Conservation (phyloP, 768 basidiomycete genomes). For the Lactarius sanguifluus region DNA sequence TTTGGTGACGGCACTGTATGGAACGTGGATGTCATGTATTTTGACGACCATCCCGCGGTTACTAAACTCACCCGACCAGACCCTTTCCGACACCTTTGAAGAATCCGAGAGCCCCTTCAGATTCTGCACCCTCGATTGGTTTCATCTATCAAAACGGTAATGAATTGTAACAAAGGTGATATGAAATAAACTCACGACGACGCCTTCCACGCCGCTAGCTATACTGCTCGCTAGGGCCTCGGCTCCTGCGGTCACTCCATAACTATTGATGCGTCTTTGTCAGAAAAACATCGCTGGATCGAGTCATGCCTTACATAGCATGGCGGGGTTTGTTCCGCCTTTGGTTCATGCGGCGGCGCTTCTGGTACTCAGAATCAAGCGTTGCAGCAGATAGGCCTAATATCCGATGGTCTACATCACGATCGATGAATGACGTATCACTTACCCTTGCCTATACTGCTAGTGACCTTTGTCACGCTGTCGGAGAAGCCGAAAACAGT, state of each 20-base stretch:
- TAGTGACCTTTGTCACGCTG: conserved; percentile 96
- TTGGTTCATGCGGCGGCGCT: conserved; percentile 81
- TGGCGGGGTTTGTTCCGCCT: conserved; percentile 94
- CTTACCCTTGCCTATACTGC: conserved; percentile 94
- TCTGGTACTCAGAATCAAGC: conserved; percentile 94
- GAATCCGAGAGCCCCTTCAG: conserved; percentile 92
- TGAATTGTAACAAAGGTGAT: not conserved
- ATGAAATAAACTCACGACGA: conserved; percentile 58
- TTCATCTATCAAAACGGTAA: conserved; percentile 63
- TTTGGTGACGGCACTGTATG: conserved; percentile 84
- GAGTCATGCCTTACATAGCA: conserved; percentile 64
- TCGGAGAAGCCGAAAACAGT: conserved; percentile 96
- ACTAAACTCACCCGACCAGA: conserved; percentile 72
- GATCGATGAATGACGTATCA: not conserved
- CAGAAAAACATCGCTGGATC: not conserved
- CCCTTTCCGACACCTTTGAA: conserved; percentile 98
- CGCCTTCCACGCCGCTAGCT: conserved; percentile 93
- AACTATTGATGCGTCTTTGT: conserved; percentile 45
- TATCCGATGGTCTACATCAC: not conserved
- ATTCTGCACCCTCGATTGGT: conserved; percentile 95
- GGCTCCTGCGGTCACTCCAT: conserved; percentile 94
- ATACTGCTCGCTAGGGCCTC: conserved; percentile 93
- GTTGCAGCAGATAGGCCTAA: conserved; percentile 94
- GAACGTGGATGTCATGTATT: conserved; percentile 3
- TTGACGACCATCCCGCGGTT: not conserved